phyloP scores from a whole-genome alignment of 129 eudicot species.

The Sambucus nigra region DNA sequence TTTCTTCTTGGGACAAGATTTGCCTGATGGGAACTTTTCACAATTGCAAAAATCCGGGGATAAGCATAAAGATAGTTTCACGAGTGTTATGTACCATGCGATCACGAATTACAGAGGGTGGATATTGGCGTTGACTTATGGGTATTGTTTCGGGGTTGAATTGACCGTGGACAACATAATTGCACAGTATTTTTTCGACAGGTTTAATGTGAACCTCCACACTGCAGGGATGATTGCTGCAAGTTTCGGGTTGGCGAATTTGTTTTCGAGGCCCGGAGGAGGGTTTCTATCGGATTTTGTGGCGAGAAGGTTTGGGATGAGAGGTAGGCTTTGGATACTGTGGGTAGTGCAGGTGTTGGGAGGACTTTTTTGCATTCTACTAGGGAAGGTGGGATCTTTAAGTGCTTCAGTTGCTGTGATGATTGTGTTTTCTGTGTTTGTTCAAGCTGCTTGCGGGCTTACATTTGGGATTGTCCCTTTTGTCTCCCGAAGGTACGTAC shows the following conservation, averaged over 20 bases:
- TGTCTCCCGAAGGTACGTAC: constrained; percentile 34
- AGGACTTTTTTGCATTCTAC: constrained; percentile 31
- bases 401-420: constrained; percentile 35
- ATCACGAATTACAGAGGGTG: constrained; percentile 24
- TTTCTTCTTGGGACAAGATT: constrained; percentile 24
- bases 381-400: constrained; percentile 33
- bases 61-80: constrained; percentile 18
- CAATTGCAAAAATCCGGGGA: constrained; percentile 14
- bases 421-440: constrained; percentile 42
- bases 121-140: constrained; percentile 24
- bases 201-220: constrained; percentile 21
- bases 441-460: constrained; percentile 54
- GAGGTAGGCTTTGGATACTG: constrained; percentile 46
- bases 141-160: constrained; percentile 33
- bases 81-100: constrained; percentile 11
- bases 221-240: constrained; percentile 33
- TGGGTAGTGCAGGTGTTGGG: constrained; percentile 34
- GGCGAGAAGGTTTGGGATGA: constrained; percentile 34
- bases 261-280: constrained; percentile 25
- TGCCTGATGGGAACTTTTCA: constrained; percentile 21
- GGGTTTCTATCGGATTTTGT: constrained; percentile 23
- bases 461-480: constrained; percentile 58
- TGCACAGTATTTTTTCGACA: constrained; percentile 25
- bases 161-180: constrained; percentile 26
- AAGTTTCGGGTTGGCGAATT: constrained; percentile 24